Percentiles rank a stretch among this genome's conserved stretches.
These are phyloP conservation scores for Paraglomus brasilianum DNA, from an alignment of 192 early-diverging fungal species.

Conservation along the genomic window DNA sequence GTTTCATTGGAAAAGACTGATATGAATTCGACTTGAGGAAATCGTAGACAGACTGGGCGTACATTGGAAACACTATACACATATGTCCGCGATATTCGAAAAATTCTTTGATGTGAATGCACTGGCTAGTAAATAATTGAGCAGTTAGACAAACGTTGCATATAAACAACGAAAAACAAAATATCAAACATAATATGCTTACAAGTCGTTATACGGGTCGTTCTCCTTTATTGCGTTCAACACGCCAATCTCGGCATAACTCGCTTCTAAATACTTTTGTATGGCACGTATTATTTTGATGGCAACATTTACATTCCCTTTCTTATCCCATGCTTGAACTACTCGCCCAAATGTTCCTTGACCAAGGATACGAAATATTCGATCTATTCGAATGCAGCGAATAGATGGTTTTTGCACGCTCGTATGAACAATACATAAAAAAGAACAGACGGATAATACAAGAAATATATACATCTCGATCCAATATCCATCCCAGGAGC, in stretches of 20 bases:
- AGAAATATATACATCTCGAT: slow-evolving; percentile 59
- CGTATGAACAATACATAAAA: slow-evolving; percentile 4
- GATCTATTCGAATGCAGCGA: slow-evolving; percentile 49
- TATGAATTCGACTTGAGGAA: slow-evolving; percentile 94
- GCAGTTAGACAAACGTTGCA: neutral
- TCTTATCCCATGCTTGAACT: slow-evolving; percentile 79
- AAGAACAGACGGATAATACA: slow-evolving; percentile 3
- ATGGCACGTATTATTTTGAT: slow-evolving; percentile 94
- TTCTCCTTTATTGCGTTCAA: slow-evolving; percentile 72
- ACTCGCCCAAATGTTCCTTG: slow-evolving; percentile 99
- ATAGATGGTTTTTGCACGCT: slow-evolving; percentile 11
- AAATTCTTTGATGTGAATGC: slow-evolving; percentile 79
- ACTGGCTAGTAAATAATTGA: slow-evolving; percentile 57
- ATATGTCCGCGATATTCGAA: slow-evolving; percentile 93
- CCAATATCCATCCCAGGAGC: slow-evolving; percentile 70
- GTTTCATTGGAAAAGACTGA: slow-evolving; percentile 79
- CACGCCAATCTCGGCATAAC: slow-evolving; percentile 85
- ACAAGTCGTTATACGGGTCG: slow-evolving; percentile 82
- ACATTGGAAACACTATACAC: slow-evolving; percentile 97
- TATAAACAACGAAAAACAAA: neutral
- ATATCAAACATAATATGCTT: slow-evolving; percentile 34
- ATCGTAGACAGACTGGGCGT: slow-evolving; percentile 88
- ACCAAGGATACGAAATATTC: slow-evolving; percentile 82
- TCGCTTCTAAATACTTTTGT: slow-evolving; percentile 94
- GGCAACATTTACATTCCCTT: slow-evolving; percentile 59